A percentile compares a stretch with the other conserved stretches of the same genome.
These are phyloP conservation scores for Phaeolepiota aurea DNA, from an alignment of 768 basidiomycete genomes.

Conservation along the genomic window DNA sequence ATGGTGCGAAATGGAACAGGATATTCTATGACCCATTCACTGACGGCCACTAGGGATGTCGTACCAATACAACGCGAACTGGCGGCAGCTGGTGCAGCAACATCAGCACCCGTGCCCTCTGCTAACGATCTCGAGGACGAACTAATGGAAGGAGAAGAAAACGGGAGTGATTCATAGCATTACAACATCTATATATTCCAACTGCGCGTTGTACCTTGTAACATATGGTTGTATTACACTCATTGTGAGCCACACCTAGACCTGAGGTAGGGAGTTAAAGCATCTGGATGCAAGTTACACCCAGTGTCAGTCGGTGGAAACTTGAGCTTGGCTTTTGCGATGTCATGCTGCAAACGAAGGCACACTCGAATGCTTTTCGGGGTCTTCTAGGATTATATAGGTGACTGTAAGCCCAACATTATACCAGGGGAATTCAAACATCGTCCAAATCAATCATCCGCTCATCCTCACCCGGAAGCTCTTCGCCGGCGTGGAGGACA, in stretches of 20 bases:
- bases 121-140: conserved; percentile 53
- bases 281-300: too few relatives aligned
- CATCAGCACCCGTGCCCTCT: conserved; percentile 67
- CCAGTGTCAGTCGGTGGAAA: too few relatives aligned
- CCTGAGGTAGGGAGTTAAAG: too few relatives aligned
- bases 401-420: background rate
- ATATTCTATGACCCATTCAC: too few relatives aligned
- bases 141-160: conserved; percentile 10
- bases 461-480: conserved; percentile 18
- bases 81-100: conserved; percentile 50
- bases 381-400: background rate
- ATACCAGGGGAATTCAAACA: conserved; percentile 11
- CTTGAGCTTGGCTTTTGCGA: too few relatives aligned
- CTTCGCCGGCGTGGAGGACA: background rate
- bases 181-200: background rate
- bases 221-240: too few relatives aligned
- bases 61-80: conserved; percentile 36
- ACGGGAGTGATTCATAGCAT: conserved; percentile 15
- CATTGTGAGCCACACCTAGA: too few relatives aligned
- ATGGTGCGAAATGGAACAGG: too few relatives aligned
- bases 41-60: conserved; percentile 76
- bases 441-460: conserved; percentile 42
- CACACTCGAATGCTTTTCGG: background rate
- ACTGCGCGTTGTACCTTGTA: background rate
- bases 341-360: too few relatives aligned